phyloP scores from a whole-genome alignment of 208 protist genomes.

The Leishmania martiniquensis region DNA sequence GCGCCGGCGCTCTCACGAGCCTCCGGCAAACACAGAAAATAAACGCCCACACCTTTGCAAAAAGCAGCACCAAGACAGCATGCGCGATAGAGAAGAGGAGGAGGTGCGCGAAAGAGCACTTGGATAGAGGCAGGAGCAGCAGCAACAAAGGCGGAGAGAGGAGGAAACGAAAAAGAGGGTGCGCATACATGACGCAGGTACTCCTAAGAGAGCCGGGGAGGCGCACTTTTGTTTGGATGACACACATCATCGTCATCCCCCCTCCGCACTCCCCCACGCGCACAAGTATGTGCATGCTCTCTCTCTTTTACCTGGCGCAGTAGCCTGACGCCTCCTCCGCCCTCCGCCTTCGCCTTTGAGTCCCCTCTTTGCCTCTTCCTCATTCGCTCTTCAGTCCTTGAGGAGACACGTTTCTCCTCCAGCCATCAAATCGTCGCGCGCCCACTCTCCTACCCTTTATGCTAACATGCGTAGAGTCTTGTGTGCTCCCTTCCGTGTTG shows the following conservation, averaged over 20 bases:
- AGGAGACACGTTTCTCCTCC: neutral
- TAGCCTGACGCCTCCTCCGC: neutral
- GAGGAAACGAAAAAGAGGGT: constrained; percentile 1
- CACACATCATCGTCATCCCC: neutral
- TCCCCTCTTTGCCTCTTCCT: neutral
- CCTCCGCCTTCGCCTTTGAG: neutral
- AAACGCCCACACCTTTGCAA: too few species aligned
- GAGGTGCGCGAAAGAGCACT: neutral
- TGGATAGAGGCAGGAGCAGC: neutral
- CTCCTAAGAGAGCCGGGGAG: neutral
- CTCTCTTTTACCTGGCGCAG: neutral
- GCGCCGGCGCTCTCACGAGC: neutral
- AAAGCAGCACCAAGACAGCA: constrained; percentile 11
- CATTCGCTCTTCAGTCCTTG: neutral
- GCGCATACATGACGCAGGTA: neutral
- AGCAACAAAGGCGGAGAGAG: neutral
- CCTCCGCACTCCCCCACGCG: neutral
- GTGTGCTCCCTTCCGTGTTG: neutral
- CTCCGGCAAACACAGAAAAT: neutral
- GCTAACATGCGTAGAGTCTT: neutral
- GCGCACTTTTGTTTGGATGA: too few species aligned
- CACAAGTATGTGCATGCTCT: neutral
- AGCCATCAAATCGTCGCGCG: neutral
- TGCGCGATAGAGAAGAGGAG: neutral
- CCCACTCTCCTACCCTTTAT: neutral